Evolutionary conservation across 108 stramenopile genomes (phyloP), one percentile per base, ranked within the genome.

Genomic region (Asterionellopsis glacialis): DNA sequence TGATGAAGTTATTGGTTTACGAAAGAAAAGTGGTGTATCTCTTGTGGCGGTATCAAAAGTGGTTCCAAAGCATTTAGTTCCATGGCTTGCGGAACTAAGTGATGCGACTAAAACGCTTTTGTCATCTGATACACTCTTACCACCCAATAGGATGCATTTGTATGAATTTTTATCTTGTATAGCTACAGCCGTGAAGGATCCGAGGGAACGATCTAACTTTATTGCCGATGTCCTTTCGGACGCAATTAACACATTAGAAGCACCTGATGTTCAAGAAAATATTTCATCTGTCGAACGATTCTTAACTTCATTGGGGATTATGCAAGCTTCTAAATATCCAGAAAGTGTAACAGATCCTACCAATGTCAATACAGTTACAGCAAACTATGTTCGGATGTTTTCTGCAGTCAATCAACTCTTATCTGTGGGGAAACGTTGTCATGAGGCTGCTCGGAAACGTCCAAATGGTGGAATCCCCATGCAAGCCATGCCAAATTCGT

Each of bases 131-230:
- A 78, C 71, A 4, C 68, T 91, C n/a, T 69, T 81, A 24, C 87
- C 88, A 16, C 63, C 77, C 11, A 89, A 90, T 60, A 74, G 82
- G 57, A 94, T 91, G 86, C 90, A 94, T 59, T 68, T 94, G 5
- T 88, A 84, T 52, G 93, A 94, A 59, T 94, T 94, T 57, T 68
- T 94, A 19, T 79, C 85, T 11, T 85, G 86, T 69, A 87, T 94
- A 14, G 90, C 90, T 21, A 84, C 82, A 22, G 88, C 87, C 19
- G 90, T 91, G 13, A 82, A 90, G 23, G 88, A 94, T 64, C 85
- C 85, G 1, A 60, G 61, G 13, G 76, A 77, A 51, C 58, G 89
- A 47, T 76, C 88, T 1, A 84, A 64, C 59, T 94, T 94, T 64
- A 70, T 94, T 18, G 84, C 73, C 14, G 79, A 80, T 72, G 88